Base-by-base conservation (phyloP, 2,329 filamentous ascomycete genomes). In the Cercospora citrullina region DNA sequence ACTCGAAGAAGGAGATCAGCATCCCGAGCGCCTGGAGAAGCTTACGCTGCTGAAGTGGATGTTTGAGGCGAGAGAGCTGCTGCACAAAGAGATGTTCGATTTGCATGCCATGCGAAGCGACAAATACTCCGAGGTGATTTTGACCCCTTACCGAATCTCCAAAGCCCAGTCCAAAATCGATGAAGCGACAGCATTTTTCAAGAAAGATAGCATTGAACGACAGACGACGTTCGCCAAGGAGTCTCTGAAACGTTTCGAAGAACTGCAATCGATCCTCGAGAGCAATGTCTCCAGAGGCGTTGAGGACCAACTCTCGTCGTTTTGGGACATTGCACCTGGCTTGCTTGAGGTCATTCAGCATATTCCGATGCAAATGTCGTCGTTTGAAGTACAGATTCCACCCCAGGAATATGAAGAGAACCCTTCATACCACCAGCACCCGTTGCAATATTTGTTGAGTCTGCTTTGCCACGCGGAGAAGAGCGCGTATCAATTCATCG, bases 41-140 rank as follows among this genome's bases (percentile, higher is more conserved):
- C 85, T 99, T 12, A 98, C 94, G 0, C 87, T 97, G 59, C 85
- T 98, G 14, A 99, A 98, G 76, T 98, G 95, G 94, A 89, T 98
- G 8, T 98, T 97, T 74, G 95, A 99, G 78, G 91, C 91, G 0
- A 89, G 94, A n/a, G 95, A 99, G 80, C 86, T 87, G 58, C 84
- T 98, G 8, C 90, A 98, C 80, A 89, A 92, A 53, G 91, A 93
- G 74, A 87, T 94, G 63, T 97, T 93, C 76, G 91, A 96, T 73
- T 82, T 98, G 10, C 87, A 97, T 36, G 90, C 89, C 21, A 92
- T 94, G 77, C 91, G 94, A 62, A 76, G 97, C 75, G 87, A 93
- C 67, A 90, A 92, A 36, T 98, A 97, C 79, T 89, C 91, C 72
- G 89, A 91, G 64, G 90, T 97, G 74, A 91, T 97, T 7, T 82